Base-by-base conservation (phyloP, 2,329 filamentous ascomycete genomes). In the Beauveria medogensis region DNA sequence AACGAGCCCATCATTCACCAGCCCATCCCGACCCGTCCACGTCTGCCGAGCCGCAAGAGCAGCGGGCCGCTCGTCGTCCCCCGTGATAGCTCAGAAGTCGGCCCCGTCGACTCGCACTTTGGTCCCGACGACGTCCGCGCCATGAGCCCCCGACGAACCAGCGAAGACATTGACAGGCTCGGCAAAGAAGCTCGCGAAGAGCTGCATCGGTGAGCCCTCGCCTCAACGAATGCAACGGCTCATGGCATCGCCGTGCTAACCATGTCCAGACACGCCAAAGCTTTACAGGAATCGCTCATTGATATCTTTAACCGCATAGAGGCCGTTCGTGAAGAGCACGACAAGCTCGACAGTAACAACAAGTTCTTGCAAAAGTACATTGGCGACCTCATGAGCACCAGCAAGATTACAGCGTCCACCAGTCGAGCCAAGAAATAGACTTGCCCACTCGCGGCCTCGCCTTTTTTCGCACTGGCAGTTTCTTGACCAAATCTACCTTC, bases 351-450 rank as follows among this genome's bases (percentile, higher is more conserved):
- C 74, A 94, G 84, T 73, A 92, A 97, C 74, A 99, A 99, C 81
- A 93, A 92, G 70, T 97, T 97, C 71, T 77, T 99, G 53, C 93
- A 97, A 74, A 96, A 96, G 74, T 97, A 97, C 73, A 97, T 97
- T 69, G 93, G 93, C 65, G 93, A 96, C 70, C 81, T 97, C 60
- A 97, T 96, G 84, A 90, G 91, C 67, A 89, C 86, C n/a, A 87
- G 84, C 72, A 89, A 89, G 70, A 88, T 89, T 67, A 89, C 86
- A 1, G 80, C 85, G 2, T 78, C 81, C 1, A 75, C 77, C 59
- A 77, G 74, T 63, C 77, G 81, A 37, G 75, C 73, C 59, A 82
- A 83, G 69, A 86, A 85, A 71, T 85, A 70, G 80, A 37, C 18
- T 24, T 7, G 37, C 37, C 18, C 4, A 3, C 22, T 3, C 28